Base-by-base conservation (phyloP, 225 moss, liverwort and hornwort species). In the Pseudisothecium myosuroides region DNA sequence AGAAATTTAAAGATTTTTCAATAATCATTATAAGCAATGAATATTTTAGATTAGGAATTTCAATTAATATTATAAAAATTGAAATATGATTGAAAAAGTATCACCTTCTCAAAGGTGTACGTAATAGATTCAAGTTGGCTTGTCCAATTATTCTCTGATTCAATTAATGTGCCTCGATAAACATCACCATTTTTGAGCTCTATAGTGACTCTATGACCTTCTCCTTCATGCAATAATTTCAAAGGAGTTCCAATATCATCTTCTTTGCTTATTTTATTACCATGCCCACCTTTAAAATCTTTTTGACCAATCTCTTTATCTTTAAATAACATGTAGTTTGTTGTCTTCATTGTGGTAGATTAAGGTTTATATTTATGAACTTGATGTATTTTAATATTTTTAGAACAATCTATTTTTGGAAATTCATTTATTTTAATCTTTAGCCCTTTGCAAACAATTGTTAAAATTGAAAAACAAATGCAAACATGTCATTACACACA, bases 211-310 rank as follows among this genome's bases (percentile, higher is more conserved):
- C 92, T 94, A 66, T 97, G 93, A 7, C 97, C 98, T 87, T 98
- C 98, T 17, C 96, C 98, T 92, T 98, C 97, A 82, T 97, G 97
- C 73, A 98, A 86, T 67, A 97, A 85, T 91, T 96, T 98, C 86
- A 97, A 90, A 34, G 97, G 97, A 62, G 66, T 95, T 27, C 93
- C 98, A 76, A 94, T 87, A 82, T 94, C 91, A 84, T 96, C 89
- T 27, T 93, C 89, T 0, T 90, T 87, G 15, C 4, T 92, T 87
- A 32, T 11, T 76, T 82, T 89, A 45, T 87, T 83, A 62, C 31
- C 54, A 14, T 52, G 14, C 2, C 67, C 28, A 17, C 17, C 4
- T 74, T 80, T 84, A 11, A 36, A 13, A 24, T 24, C 9, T 60
- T 47, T 87, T 47, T 80, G 43, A 23, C 74, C 45, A 47, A 88